A percentile compares a stretch with the other conserved stretches of the same genome.
These are phyloP conservation scores for Linnemannia elongata DNA, from an alignment of 192 early-diverging fungal genomes.

Conservation along the genomic window DNA sequence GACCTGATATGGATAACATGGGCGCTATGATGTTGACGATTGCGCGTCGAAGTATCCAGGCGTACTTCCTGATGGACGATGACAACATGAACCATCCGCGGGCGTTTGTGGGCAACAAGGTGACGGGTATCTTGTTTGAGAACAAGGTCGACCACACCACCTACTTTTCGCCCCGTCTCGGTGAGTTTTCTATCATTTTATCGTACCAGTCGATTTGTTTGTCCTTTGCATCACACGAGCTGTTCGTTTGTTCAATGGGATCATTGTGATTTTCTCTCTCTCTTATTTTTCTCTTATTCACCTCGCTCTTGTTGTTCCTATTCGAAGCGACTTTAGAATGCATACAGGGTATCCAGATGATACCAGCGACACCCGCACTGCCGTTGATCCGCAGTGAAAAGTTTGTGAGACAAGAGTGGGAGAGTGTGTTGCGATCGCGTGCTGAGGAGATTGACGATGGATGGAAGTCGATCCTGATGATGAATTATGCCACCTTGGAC, in stretches of 20 bases:
- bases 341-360: conserved; percentile 58
- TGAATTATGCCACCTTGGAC: conserved; percentile 49
- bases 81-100: conserved; percentile 45
- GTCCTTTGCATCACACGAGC: background rate
- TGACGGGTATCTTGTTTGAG: conserved; percentile 52
- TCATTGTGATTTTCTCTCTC: too few species aligned
- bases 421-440: background rate
- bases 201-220: background rate
- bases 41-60: conserved; percentile 34
- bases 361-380: conserved; percentile 46
- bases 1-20: conserved; percentile 19
- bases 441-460: conserved; percentile 32
- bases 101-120: conserved; percentile 44
- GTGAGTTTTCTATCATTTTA: background rate
- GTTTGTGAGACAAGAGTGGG: conserved; percentile 55
- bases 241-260: background rate
- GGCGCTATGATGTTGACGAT: conserved; percentile 47
- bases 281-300: background rate
- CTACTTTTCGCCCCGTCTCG: conserved; percentile 42
- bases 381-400: conserved; percentile 29
- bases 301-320: background rate
- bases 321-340: conserved; percentile 23
- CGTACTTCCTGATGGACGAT: conserved; percentile 53
- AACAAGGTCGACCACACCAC: conserved; percentile 57
- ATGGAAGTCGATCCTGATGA: conserved; percentile 51